A percentile compares a stretch with the other conserved stretches of the same genome.
Evolutionary conservation across 1,284 basidiomycete genomes (phyloP).

Genomic region (Boletellus deceptivus): DNA sequence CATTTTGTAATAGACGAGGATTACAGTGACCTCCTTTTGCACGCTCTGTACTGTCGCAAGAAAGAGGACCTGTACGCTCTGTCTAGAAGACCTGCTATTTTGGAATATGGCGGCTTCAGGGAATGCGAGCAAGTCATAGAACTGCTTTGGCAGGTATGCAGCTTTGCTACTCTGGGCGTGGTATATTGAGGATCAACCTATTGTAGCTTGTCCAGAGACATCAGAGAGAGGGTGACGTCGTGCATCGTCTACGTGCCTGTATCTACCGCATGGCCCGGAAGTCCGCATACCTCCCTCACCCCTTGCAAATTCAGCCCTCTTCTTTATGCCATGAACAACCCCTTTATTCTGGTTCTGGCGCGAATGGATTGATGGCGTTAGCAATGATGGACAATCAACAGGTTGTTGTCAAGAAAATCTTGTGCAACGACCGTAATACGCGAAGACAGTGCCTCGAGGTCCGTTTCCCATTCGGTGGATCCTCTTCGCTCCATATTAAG

Average conservation of each 20-base stretch:
- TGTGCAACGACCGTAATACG: background rate
- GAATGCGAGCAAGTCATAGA: slow-evolving; percentile 23
- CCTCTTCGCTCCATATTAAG: slow-evolving; percentile 1
- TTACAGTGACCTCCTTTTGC: slow-evolving; percentile 14
- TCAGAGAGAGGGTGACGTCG: background rate
- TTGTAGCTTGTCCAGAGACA: slow-evolving; percentile 15
- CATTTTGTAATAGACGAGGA: background rate
- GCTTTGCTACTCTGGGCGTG: background rate
- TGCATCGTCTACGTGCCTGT: slow-evolving; percentile 17
- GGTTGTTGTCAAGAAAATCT: slow-evolving; percentile 21
- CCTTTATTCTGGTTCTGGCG: slow-evolving; percentile 9
- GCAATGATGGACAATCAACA: slow-evolving; percentile 5
- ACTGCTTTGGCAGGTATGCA: slow-evolving; percentile 24
- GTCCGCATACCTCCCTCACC: slow-evolving; percentile 24
- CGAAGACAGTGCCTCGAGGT: slow-evolving; percentile 18
- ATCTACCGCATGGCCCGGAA: slow-evolving; percentile 33
- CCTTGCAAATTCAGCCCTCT: slow-evolving; percentile 9
- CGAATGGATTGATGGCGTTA: slow-evolving; percentile 2
- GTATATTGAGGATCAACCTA: background rate
- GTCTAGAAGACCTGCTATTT: background rate
- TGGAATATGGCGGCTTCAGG: background rate
- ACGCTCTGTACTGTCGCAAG: slow-evolving; percentile 19
- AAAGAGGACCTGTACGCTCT: slow-evolving; percentile 18
- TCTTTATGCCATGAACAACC: background rate
- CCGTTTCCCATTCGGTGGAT: background rate